Evolutionary conservation across 768 basidiomycete species (phyloP), one percentile per base, ranked within the genome.

Genomic region (Mycena indigotica): DNA sequence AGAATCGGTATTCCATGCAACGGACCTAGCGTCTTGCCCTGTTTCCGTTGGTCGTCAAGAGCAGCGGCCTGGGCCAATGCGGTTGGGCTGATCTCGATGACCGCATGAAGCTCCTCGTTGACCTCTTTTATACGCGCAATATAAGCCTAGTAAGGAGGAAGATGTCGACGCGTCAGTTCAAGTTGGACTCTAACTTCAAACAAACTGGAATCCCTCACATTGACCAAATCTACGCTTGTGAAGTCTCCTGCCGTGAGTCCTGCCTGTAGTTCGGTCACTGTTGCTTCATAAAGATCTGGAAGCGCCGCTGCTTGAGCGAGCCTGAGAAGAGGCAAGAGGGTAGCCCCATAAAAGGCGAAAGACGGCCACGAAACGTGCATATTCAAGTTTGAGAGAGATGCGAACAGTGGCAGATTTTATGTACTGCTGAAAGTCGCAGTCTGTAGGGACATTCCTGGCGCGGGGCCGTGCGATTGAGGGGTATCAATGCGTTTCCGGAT

Each of bases 121-220:
- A 89, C 87, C 65, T 88, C 82, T 1, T 85, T 82, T n/a, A 88
- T 87, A 6, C 87, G 77, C 12, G 81, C 80, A 62, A 87, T 73
- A 67, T 88, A 88, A 3, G 84, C 84, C 86, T 88, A 53, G 8
- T 28, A 8, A n/a, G 6, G 50, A 53, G 28, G 17, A 23, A 38
- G 40, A n/a, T n/a, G n/a, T n/a, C n/a, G n/a, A n/a, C 12, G 28
- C 29, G 39, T 55, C 44, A 54, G 52, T 44, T 19, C 21, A 8
- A 16, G 15, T 6, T 5, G 21, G 41, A 15, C 21, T 44, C 6
- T 17, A 17, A 35, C 8, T 16, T 5, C 41, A 44, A 28, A 29
- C 15, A 5, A 38, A 48, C 26, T 26, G 21, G n/a, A 30, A 51
- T 21, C 17, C 41, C 68, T 26, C 54, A 83, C 86, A 73, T 84